Evolutionary conservation across 163 green algal species (phyloP).

Genomic region (Chlorella variabilis): DNA sequence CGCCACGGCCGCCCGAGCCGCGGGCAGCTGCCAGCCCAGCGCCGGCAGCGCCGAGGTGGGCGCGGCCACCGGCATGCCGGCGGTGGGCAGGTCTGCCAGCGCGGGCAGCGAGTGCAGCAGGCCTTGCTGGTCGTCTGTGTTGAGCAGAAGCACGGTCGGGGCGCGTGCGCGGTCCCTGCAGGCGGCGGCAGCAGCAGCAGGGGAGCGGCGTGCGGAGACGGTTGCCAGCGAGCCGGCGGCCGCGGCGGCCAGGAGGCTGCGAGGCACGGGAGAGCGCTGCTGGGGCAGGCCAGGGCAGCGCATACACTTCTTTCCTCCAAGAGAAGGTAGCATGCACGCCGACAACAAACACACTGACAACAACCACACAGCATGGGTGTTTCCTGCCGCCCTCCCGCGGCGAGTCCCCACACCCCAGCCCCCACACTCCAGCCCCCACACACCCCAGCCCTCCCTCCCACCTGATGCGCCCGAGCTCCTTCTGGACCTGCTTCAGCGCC

Average conservation of each 20-base stretch:
- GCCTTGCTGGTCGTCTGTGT: not conserved
- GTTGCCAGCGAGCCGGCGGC: too few relatives aligned
- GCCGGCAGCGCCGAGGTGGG: constrained; percentile 61
- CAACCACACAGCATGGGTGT: too few relatives aligned
- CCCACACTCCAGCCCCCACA: too few relatives aligned
- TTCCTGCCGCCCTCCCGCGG: too few relatives aligned
- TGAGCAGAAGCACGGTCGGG: constrained; percentile 41
- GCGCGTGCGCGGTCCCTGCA: constrained; percentile 37
- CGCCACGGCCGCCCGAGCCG: constrained; percentile 59
- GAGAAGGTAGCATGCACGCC: too few relatives aligned
- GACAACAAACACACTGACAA: too few relatives aligned
- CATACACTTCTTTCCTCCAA: too few relatives aligned
- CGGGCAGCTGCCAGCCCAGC: constrained; percentile 83
- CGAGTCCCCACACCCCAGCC: too few relatives aligned
- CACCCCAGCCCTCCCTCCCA: not conserved
- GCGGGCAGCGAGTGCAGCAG: constrained; percentile 62
- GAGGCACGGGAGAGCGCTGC: too few relatives aligned
- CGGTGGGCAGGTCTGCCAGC: constrained; percentile 71
- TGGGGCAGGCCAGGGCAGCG: too few relatives aligned
- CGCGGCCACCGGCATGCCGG: constrained; percentile 55
- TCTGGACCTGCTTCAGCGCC: constrained; percentile 36
- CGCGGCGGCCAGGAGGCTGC: too few relatives aligned
- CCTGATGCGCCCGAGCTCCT: constrained; percentile 38
- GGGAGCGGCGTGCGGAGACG: too few relatives aligned
- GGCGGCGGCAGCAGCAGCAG: not conserved